phyloP scores from a whole-genome alignment of 2,329 filamentous ascomycete genomes.

The Pyrenophora teres region DNA sequence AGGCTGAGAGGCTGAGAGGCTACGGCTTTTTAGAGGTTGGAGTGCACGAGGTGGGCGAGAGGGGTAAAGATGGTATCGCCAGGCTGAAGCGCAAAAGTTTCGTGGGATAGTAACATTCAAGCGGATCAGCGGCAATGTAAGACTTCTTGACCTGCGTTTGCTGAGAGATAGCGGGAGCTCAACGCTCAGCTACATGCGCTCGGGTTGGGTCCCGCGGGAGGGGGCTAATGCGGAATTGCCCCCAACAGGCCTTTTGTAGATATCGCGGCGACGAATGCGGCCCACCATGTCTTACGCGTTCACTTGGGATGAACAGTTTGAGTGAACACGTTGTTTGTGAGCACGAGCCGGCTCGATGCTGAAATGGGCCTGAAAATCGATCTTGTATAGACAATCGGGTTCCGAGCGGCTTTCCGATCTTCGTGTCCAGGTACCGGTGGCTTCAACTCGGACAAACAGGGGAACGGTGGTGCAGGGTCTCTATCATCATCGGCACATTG shows the following conservation, averaged over 20 bases:
- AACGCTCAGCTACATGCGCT: conserved; percentile 17
- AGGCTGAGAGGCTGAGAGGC: conserved; percentile 2
- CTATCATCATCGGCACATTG: conserved; percentile 37
- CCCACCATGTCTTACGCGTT: not conserved
- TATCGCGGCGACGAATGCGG: conserved; percentile 8
- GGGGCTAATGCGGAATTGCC: conserved; percentile 28
- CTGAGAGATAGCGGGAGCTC: conserved; percentile 29
- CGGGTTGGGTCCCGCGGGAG: conserved; percentile 23
- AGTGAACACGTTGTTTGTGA: not conserved
- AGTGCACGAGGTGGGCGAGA: conserved; percentile 2
- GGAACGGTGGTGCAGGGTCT: conserved; percentile 22
- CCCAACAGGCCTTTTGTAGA: conserved; percentile 21
- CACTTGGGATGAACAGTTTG: not conserved
- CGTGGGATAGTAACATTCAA: not conserved
- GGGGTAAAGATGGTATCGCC: conserved; percentile 9
- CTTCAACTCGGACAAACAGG: conserved; percentile 19
- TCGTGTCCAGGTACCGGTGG: conserved; percentile 11
- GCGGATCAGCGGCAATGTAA: conserved; percentile 20
- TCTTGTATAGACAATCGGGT: conserved; percentile 9
- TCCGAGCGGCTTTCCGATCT: conserved; percentile 23
- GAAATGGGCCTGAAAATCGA: not conserved
- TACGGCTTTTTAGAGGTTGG: not conserved
- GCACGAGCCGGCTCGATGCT: not conserved
- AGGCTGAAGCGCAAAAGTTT: not conserved
- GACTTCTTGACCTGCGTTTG: conserved; percentile 16